Evolutionary conservation across 371 early-diverging fungal species (phyloP).

Genomic region (Saksenaea oblongispora): DNA sequence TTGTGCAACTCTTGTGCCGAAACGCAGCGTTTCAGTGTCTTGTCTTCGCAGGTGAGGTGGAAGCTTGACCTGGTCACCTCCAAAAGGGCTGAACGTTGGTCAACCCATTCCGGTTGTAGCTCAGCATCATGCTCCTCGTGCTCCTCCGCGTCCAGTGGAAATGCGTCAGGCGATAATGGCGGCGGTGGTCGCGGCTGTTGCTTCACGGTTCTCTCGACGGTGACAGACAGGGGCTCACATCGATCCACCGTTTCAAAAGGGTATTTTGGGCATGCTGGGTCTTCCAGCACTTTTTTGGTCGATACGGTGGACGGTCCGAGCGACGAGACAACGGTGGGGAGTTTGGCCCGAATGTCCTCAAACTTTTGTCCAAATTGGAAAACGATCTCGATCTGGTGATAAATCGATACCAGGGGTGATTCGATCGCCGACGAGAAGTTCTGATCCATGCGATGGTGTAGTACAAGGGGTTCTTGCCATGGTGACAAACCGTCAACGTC

Average conservation of each 20-base stretch:
- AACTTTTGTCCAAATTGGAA: conserved; percentile 41
- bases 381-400: conserved; percentile 40
- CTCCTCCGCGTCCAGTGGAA: neutral
- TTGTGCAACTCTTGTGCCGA: neutral
- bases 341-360: conserved; percentile 35
- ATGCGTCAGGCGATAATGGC: neutral
- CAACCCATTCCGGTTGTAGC: neutral
- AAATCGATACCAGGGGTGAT: conserved; percentile 39
- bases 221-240: neutral
- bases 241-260: neutral
- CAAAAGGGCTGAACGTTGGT: neutral
- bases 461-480: conserved; percentile 34
- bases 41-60: neutral
- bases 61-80: neutral
- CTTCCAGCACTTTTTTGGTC: neutral
- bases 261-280: neutral
- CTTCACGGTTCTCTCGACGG: neutral
- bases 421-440: conserved; percentile 30
- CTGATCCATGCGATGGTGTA: conserved; percentile 34
- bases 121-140: neutral
- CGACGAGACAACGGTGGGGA: conserved; percentile 40
- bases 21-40: neutral
- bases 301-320: neutral
- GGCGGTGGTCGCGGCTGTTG: neutral
- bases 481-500: conserved; percentile 23